Conservation (phyloP, 805 yeast species). For the Myxozyma mucilagina region DNA sequence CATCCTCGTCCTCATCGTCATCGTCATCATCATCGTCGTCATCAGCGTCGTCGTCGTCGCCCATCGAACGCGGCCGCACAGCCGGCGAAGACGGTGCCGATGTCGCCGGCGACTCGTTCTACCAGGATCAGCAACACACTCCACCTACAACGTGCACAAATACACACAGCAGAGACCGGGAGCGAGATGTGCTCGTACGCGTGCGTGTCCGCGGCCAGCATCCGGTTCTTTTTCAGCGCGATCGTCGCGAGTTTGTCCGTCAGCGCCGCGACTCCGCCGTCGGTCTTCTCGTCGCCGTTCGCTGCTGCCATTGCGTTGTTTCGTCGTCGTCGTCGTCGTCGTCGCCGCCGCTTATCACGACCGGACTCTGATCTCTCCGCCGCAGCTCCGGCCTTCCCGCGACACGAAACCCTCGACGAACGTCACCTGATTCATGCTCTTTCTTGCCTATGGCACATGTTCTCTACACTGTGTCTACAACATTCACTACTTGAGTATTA, state of each 20-base stretch:
- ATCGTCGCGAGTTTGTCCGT: conserved; percentile 33
- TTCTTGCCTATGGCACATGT: too few relatives aligned
- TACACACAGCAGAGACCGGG: conserved; percentile 37
- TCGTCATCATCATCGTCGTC: conserved; percentile 10
- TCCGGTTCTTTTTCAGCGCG: conserved; percentile 34
- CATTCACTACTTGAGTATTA: too few relatives aligned
- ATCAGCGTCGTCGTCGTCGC: not conserved
- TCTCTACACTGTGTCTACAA: too few relatives aligned
- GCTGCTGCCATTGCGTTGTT: conserved; percentile 38
- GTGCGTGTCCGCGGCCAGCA: conserved; percentile 36
- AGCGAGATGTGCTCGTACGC: conserved; percentile 38
- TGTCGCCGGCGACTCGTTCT: conserved; percentile 19
- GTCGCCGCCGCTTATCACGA: too few relatives aligned
- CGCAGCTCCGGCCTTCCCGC: too few relatives aligned
- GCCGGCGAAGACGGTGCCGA: conserved; percentile 29
- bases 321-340: too few relatives aligned
- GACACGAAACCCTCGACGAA: too few relatives aligned
- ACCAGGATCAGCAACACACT: not conserved
- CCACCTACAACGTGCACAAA: not conserved
- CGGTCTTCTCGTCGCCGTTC: not conserved
- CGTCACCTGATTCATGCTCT: too few relatives aligned
- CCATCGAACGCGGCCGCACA: not conserved
- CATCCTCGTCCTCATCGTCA: conserved; percentile 11
- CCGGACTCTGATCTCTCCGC: too few relatives aligned
- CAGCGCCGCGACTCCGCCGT: conserved; percentile 18